phyloP scores from a whole-genome alignment of 1,139 yeast species.

The Maudiozyma humilis region DNA sequence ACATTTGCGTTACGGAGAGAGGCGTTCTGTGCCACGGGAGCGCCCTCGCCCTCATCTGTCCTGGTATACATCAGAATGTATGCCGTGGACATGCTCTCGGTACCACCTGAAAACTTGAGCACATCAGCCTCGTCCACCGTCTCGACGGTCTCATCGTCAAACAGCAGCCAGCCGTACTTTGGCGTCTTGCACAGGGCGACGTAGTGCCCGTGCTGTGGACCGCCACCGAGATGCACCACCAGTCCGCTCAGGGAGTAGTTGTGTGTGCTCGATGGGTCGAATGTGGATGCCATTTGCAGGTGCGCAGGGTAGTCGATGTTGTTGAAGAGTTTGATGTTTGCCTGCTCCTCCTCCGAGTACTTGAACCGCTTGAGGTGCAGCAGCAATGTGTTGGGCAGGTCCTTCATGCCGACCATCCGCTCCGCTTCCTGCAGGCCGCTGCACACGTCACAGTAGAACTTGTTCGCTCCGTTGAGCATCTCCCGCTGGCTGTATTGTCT shows the following conservation, averaged over 20 bases:
- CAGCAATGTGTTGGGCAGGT: constrained; percentile 69
- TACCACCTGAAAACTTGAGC: constrained; percentile 78
- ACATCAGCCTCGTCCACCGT: constrained; percentile 77
- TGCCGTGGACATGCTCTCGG: constrained; percentile 83
- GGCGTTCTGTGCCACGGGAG: neutral
- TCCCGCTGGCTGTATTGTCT: constrained; percentile 79
- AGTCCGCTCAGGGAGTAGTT: constrained; percentile 77
- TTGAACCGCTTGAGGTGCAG: constrained; percentile 86
- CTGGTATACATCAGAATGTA: constrained; percentile 74
- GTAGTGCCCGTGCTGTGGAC: constrained; percentile 96
- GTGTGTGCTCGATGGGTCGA: constrained; percentile 40
- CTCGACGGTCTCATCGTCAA: constrained; percentile 94
- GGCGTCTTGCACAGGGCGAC: constrained; percentile 78
- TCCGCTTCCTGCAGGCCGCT: constrained; percentile 92
- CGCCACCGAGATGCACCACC: constrained; percentile 94
- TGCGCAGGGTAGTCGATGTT: constrained; percentile 73
- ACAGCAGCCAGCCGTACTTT: constrained; percentile 77
- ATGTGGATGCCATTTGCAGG: constrained; percentile 68
- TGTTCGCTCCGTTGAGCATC: constrained; percentile 76
- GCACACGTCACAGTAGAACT: constrained; percentile 87
- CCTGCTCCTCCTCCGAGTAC: constrained; percentile 73
- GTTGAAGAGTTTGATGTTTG: constrained; percentile 80
- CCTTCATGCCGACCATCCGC: constrained; percentile 73
- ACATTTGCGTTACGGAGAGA: constrained; percentile 15
- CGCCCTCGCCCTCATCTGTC: neutral